Conservation (phyloP, 257 asterid genomes). For the Hygrophila difformis region DNA sequence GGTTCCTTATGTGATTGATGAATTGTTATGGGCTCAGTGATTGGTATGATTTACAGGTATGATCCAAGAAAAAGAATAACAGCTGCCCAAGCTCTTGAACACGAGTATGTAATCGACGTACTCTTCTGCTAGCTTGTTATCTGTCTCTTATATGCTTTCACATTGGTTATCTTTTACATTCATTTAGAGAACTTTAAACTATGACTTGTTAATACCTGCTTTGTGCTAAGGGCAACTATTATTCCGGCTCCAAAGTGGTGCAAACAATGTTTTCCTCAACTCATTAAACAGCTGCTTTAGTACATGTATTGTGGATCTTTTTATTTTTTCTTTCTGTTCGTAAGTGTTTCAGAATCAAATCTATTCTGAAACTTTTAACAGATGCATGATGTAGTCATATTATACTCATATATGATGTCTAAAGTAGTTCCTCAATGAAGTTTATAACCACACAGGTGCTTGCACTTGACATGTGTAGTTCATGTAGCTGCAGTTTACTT, state of each 20-base stretch:
- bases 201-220: slow-evolving; percentile 8
- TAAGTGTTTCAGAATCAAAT: too few relatives aligned
- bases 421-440: too few relatives aligned
- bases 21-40: slow-evolving; percentile 11
- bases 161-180: slow-evolving; percentile 11
- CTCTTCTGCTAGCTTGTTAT: slow-evolving; percentile 10
- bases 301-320: too few relatives aligned
- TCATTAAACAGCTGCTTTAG: slow-evolving; percentile 5
- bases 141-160: slow-evolving; percentile 5
- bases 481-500: too few relatives aligned
- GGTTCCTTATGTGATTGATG: slow-evolving; percentile 5
- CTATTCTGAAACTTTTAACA: too few relatives aligned
- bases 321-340: too few relatives aligned
- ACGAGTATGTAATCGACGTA: slow-evolving; percentile 56
- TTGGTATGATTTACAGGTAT: slow-evolving; percentile 58
- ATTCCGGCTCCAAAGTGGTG: neutral
- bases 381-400: too few relatives aligned
- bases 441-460: too few relatives aligned
- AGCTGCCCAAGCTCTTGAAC: slow-evolving; percentile 95
- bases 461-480: too few relatives aligned
- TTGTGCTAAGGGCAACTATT: slow-evolving; percentile 9
- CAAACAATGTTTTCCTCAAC: slow-evolving; percentile 6
- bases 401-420: too few relatives aligned
- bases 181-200: neutral
- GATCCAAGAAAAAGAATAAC: slow-evolving; percentile 90